A percentile compares a stretch with the other conserved stretches of the same genome.
Conservation (phyloP, 192 early-diverging fungal species). For the Mortierella claussenii region DNA sequence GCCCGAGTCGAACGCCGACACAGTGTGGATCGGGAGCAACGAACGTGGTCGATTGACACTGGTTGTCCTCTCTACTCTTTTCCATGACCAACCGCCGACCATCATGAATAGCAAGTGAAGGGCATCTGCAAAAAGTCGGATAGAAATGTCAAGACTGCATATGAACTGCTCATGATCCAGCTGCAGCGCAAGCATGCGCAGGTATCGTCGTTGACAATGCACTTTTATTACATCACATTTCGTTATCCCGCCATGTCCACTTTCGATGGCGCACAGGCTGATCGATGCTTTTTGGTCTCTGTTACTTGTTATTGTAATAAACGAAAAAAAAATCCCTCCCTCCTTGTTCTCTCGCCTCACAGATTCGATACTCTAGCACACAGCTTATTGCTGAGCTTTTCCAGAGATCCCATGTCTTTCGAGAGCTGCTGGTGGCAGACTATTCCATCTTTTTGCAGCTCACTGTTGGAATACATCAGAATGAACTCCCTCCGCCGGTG, state of each 20-base stretch:
- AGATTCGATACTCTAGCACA: slow-evolving; percentile 70
- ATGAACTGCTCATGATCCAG: slow-evolving; percentile 55
- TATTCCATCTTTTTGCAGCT: slow-evolving; percentile 66
- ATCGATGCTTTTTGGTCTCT: no score
- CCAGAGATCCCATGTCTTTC: slow-evolving; percentile 71
- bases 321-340: no score
- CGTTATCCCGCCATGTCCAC: neutral
- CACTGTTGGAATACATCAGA: slow-evolving; percentile 65
- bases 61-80: neutral
- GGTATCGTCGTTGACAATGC: slow-evolving; percentile 24
- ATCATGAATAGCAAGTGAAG: slow-evolving; percentile 53
- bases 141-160: slow-evolving; percentile 48
- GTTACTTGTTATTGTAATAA: no score
- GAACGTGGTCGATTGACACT: neutral
- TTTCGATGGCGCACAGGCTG: no score
- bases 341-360: neutral
- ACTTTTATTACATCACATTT: neutral
- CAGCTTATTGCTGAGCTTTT: slow-evolving; percentile 72
- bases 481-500: slow-evolving; percentile 62
- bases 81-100: neutral
- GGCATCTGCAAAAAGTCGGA: slow-evolving; percentile 57
- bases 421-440: slow-evolving; percentile 58
- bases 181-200: slow-evolving; percentile 63
- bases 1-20: no score
- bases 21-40: no score